phyloP scores from a whole-genome alignment of 2,329 filamentous ascomycete species.

The Tolypocladium inflatum region DNA sequence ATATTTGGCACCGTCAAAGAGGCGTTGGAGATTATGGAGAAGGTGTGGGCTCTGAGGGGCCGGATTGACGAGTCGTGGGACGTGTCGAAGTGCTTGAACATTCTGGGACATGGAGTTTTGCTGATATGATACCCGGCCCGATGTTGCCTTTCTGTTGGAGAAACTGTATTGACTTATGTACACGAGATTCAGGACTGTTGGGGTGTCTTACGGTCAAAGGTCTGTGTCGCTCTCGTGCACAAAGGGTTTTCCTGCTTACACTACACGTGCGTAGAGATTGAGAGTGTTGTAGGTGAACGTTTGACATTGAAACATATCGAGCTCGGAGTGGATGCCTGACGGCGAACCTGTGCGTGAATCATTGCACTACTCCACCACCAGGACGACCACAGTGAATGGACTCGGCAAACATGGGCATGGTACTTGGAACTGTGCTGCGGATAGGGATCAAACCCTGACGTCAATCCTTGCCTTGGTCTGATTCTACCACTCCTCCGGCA shows the following conservation, averaged over 20 bases:
- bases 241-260: too few relatives aligned
- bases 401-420: too few relatives aligned
- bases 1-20: slow-evolving; percentile 36
- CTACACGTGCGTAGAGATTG: too few relatives aligned
- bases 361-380: too few relatives aligned
- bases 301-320: too few relatives aligned
- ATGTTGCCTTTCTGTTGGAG: neutral
- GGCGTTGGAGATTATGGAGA: slow-evolving; percentile 35
- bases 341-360: too few relatives aligned
- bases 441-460: neutral
- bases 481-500: neutral
- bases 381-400: neutral
- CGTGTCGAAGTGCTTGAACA: slow-evolving; percentile 30
- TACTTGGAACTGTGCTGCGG: neutral
- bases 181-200: neutral
- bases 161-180: too few relatives aligned
- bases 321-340: too few relatives aligned
- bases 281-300: too few relatives aligned
- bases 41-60: slow-evolving; percentile 31
- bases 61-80: slow-evolving; percentile 34
- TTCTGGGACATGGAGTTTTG: slow-evolving; percentile 28
- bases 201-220: too few relatives aligned
- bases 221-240: too few relatives aligned
- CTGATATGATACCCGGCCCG: slow-evolving; percentile 22
- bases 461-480: neutral